A percentile compares a stretch with the other conserved stretches of the same genome.
phyloP scores from a whole-genome alignment of 495 filamentous ascomycete species.

The Daldinia concentrica region DNA sequence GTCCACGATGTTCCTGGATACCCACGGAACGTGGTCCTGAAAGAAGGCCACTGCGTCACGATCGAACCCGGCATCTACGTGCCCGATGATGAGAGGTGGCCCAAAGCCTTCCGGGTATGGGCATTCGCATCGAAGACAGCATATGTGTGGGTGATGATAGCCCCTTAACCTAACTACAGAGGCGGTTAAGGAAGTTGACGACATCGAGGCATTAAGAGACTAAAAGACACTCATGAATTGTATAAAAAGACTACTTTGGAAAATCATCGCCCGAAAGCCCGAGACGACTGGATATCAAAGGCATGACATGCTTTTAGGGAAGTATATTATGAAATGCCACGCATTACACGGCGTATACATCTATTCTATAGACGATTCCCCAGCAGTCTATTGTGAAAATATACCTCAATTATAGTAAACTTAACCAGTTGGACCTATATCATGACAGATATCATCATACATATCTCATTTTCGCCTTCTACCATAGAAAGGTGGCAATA shows the following conservation, averaged over 20 bases:
- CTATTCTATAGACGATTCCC: neutral
- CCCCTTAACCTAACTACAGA: slow-evolving; percentile 81
- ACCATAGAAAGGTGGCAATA: neutral
- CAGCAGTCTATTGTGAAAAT: neutral
- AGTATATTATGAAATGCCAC: slow-evolving; percentile 20
- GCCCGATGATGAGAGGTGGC: slow-evolving; percentile 84
- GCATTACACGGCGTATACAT: slow-evolving; percentile 7
- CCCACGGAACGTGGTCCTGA: slow-evolving; percentile 68
- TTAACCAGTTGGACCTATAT: neutral
- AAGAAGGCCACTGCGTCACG: slow-evolving; percentile 85
- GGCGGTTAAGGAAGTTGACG: slow-evolving; percentile 89
- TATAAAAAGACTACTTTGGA: neutral
- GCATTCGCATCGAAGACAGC: slow-evolving; percentile 93
- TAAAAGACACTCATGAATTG: slow-evolving; percentile 40
- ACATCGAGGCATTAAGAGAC: slow-evolving; percentile 82
- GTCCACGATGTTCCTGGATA: slow-evolving; percentile 92
- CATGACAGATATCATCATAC: neutral
- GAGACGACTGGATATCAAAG: neutral
- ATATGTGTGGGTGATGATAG: slow-evolving; percentile 81
- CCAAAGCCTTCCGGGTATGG: slow-evolving; percentile 83
- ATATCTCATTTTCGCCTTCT: neutral
- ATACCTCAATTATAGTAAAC: neutral
- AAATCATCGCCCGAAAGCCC: neutral
- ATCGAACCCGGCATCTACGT: slow-evolving; percentile 97
- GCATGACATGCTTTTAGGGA: neutral